phyloP scores from a whole-genome alignment of 495 filamentous ascomycete species.

The Durotheca rogersii region DNA sequence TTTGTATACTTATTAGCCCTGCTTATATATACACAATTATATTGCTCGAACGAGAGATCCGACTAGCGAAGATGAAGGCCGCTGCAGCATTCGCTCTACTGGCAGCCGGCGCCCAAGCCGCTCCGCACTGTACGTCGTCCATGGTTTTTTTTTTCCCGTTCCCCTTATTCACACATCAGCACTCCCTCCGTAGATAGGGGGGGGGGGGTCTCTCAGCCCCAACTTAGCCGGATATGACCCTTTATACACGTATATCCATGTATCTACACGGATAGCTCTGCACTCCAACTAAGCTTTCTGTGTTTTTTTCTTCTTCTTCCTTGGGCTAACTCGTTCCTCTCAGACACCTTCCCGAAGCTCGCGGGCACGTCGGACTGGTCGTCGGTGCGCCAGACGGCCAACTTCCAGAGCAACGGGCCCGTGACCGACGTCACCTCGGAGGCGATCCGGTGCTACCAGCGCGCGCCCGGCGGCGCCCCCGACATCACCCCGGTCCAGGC shows the following conservation, averaged over 20 bases:
- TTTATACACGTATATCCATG: background rate
- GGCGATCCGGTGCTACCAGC: slow-evolving; percentile 55
- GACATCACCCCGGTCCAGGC: slow-evolving; percentile 47
- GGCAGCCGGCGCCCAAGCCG: slow-evolving; percentile 34
- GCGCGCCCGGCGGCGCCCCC: slow-evolving; percentile 40
- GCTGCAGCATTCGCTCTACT: slow-evolving; percentile 37
- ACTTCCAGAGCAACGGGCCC: slow-evolving; percentile 55
- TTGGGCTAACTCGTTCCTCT: no score
- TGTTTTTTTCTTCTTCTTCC: no score
- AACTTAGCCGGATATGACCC: no score
- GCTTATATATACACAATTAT: background rate
- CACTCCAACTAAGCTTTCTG: slow-evolving; percentile 30
- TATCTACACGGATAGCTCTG: background rate
- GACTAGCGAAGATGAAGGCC: slow-evolving; percentile 40
- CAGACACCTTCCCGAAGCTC: slow-evolving; percentile 37
- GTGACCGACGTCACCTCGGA: slow-evolving; percentile 51
- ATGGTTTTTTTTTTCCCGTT: background rate
- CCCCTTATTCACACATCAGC: no score
- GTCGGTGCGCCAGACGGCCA: slow-evolving; percentile 49
- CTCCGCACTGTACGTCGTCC: slow-evolving; percentile 45
- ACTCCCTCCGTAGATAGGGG: no score
- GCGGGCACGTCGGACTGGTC: slow-evolving; percentile 47
- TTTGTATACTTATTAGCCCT: background rate
- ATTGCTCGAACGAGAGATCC: background rate
- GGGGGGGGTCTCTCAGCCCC: no score